phyloP scores from a whole-genome alignment of 1,284 basidiomycete species.

The Cerioporus squamosus region DNA sequence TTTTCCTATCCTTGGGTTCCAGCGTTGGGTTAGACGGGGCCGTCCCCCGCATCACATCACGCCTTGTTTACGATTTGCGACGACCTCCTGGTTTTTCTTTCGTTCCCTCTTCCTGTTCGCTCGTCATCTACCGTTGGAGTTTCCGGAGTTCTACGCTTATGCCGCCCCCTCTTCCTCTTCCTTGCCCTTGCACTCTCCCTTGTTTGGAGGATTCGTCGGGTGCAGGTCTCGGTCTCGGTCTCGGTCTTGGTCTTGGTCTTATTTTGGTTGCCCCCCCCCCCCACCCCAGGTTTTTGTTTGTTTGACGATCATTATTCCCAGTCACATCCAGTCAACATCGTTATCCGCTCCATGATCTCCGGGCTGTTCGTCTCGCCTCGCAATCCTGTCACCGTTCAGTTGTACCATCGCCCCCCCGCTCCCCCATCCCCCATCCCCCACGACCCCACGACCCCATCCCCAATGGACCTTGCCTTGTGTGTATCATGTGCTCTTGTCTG shows the following conservation, averaged over 20 bases:
- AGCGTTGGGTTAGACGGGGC: conserved; percentile 19
- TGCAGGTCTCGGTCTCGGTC: too few species aligned
- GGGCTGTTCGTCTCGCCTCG: not conserved
- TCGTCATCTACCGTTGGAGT: too few species aligned
- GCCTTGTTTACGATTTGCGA: conserved; percentile 15
- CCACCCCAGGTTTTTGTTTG: too few species aligned
- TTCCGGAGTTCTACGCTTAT: not conserved
- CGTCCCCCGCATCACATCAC: conserved; percentile 1
- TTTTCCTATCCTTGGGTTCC: not conserved
- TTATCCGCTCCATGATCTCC: not conserved
- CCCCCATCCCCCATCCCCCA: too few species aligned
- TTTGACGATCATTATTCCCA: conserved; percentile 21
- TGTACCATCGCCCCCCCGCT: not conserved
- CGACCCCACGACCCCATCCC: too few species aligned
- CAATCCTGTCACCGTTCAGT: not conserved
- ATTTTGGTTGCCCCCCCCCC: too few species aligned
- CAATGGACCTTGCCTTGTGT: not conserved
- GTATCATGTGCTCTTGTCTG: conserved; percentile 17
- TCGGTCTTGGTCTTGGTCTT: too few species aligned
- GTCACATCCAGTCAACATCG: conserved; percentile 6
- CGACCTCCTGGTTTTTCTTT: too few species aligned
- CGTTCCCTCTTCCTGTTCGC: not conserved
- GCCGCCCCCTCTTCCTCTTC: not conserved
- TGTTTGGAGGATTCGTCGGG: too few species aligned
- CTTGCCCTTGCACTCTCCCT: not conserved